Conservation (phyloP, 225 moss, liverwort and hornwort species). For the Pseudisothecium myosuroides region DNA sequence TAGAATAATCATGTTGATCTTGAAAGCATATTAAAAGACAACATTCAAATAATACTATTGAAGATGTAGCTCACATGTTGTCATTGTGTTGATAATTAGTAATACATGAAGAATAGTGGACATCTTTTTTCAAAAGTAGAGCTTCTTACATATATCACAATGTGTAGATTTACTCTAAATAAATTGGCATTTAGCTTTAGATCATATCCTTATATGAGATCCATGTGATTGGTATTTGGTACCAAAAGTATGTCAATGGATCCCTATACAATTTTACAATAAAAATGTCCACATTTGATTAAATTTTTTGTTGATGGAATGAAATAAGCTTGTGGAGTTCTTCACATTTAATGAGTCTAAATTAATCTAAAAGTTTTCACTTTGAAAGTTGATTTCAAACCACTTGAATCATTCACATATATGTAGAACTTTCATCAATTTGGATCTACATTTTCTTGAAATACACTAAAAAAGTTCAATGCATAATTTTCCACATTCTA, state of each 20-base stretch:
- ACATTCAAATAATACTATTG: background rate
- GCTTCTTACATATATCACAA: background rate
- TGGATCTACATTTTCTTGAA: background rate
- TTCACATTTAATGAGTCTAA: accelerated
- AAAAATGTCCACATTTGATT: background rate
- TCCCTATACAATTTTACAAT: background rate
- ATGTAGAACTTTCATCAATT: background rate
- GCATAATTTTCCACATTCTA: accelerated
- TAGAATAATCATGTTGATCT: too few relatives aligned
- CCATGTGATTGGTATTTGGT: background rate
- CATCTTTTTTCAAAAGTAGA: background rate
- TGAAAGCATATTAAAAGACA: too few relatives aligned
- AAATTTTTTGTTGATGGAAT: background rate
- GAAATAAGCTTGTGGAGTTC: background rate
- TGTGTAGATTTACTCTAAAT: background rate
- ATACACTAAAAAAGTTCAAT: background rate
- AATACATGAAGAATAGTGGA: background rate
- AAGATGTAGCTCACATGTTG: background rate
- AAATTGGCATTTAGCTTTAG: background rate
- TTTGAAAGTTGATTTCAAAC: background rate
- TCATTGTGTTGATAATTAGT: background rate
- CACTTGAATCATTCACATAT: background rate
- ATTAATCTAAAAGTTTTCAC: background rate
- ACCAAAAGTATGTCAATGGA: background rate
- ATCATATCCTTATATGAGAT: background rate